These are phyloP conservation scores for Phytopythium montanum DNA, from an alignment of 352 stramenopile species.

Conservation along the genomic window DNA sequence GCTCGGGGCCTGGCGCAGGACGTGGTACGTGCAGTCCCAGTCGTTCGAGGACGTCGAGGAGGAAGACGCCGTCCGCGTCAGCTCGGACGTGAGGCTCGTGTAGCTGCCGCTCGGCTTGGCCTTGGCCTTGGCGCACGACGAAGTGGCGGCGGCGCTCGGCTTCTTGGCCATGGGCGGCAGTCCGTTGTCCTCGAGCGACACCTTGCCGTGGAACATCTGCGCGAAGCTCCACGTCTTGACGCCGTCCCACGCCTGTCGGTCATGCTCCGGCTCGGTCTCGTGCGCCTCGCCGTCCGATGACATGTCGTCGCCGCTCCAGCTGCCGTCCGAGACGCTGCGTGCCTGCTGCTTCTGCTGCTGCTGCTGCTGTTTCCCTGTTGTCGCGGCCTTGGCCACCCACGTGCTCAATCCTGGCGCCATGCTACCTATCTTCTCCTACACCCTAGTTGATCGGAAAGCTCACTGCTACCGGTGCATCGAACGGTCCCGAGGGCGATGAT, in stretches of 20 bases:
- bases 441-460: not conserved
- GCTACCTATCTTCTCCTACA: not conserved
- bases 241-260: conserved; percentile 35
- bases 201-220: conserved; percentile 54
- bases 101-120: conserved; percentile 26
- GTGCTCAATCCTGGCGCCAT: not conserved
- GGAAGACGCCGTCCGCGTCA: not conserved
- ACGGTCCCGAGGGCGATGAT: not conserved
- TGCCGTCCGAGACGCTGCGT: conserved; percentile 3
- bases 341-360: not conserved
- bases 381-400: not conserved
- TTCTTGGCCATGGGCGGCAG: conserved; percentile 14
- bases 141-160: conserved; percentile 3
- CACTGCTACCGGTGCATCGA: conserved; percentile 1
- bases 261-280: not conserved
- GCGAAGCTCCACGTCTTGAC: conserved; percentile 79
- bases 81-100: conserved; percentile 10
- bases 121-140: too few relatives aligned
- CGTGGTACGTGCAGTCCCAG: conserved; percentile 23
- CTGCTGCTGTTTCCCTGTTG: not conserved
- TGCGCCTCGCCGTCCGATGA: conserved; percentile 9
- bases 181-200: conserved; percentile 36
- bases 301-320: conserved; percentile 13
- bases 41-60: conserved; percentile 14
- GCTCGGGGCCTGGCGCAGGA: conserved; percentile 5